Percentiles rank a stretch among this genome's conserved stretches.
Conservation (phyloP, 306 rosid genomes). For the Mimosa pudica region DNA sequence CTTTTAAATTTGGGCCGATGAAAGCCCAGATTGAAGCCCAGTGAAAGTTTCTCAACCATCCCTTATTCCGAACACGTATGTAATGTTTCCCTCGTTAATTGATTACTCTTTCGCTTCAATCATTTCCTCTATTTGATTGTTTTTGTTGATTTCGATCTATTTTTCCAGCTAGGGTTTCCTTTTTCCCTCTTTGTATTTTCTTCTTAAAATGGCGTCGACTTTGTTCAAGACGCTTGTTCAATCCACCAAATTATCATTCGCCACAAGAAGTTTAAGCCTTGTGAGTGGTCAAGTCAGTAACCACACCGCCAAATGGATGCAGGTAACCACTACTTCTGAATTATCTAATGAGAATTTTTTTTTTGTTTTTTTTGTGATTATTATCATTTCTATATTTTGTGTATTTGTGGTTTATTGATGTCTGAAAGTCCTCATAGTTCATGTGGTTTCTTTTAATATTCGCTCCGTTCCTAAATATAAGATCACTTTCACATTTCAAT, state of each 20-base stretch:
- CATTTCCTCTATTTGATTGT: not conserved
- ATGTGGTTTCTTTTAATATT: not conserved
- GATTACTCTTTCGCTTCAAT: not conserved
- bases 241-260: conserved; percentile 47
- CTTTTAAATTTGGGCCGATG: not conserved
- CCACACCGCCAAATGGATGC: conserved; percentile 92
- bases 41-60: not conserved
- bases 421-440: conserved; percentile 1
- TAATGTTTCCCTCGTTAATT: not conserved
- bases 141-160: not conserved
- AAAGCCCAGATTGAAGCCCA: not conserved
- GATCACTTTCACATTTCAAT: too few species aligned
- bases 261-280: conserved; percentile 58
- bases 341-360: not conserved
- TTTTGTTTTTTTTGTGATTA: not conserved
- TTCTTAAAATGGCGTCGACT: conserved; percentile 71
- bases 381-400: not conserved
- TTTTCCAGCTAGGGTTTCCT: not conserved
- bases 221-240: conserved; percentile 60
- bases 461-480: too few species aligned
- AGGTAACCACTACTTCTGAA: conserved; percentile 43
- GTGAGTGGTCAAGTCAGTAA: conserved; percentile 57
- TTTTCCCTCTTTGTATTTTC: not conserved
- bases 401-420: not conserved
- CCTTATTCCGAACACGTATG: too few species aligned